Conservation (phyloP, 176 grass and related monocot species). For the Lolium multiflorum region DNA sequence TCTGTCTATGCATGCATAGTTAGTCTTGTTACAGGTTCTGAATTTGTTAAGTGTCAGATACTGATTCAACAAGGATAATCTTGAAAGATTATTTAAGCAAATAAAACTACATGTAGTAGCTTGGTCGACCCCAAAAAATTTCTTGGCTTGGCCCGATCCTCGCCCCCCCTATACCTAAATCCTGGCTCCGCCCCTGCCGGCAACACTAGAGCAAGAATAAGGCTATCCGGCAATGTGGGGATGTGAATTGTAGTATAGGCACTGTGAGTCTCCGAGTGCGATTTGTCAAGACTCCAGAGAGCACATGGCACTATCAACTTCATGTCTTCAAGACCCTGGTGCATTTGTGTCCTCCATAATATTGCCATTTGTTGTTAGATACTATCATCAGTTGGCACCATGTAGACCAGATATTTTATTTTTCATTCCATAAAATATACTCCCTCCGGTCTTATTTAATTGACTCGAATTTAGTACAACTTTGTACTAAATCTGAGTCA, state of each 20-base stretch:
- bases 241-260: background rate
- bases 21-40: background rate
- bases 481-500: no score
- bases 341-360: slow-evolving; percentile 40
- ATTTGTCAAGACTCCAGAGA: slow-evolving; percentile 35
- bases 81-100: background rate
- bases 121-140: no score
- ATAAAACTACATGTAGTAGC: no score
- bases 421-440: background rate
- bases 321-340: slow-evolving; percentile 25
- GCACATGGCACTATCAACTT: slow-evolving; percentile 36
- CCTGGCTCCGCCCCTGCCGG: no score
- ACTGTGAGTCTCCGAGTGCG: background rate
- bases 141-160: no score
- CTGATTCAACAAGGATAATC: no score
- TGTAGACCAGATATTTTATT: slow-evolving; percentile 15
- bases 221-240: slow-evolving; percentile 43
- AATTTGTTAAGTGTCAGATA: no score
- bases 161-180: no score
- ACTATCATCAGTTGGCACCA: slow-evolving; percentile 20
- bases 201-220: slow-evolving; percentile 44
- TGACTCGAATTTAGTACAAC: no score
- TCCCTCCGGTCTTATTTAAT: no score
- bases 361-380: slow-evolving; percentile 31
- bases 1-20: background rate